A percentile compares a stretch with the other conserved stretches of the same genome.
Evolutionary conservation across 192 early-diverging fungal species (phyloP).

Genomic region (Gonapodya sp.): DNA sequence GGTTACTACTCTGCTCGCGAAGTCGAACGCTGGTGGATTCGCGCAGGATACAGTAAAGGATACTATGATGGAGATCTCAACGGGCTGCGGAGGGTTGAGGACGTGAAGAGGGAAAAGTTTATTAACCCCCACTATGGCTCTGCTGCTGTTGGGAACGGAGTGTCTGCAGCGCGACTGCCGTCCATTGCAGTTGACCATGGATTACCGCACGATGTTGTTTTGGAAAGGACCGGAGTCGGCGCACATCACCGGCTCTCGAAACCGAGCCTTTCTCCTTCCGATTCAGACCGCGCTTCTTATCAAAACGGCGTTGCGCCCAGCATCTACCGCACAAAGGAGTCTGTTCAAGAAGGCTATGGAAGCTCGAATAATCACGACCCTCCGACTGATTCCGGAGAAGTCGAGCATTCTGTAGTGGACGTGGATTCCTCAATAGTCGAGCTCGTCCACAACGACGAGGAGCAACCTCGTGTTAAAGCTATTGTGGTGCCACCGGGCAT

Average conservation of each 20-base stretch:
- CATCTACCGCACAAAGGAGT: neutral
- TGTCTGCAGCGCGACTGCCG: neutral
- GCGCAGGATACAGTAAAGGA: neutral
- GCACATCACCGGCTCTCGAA: neutral
- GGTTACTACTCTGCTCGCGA: neutral
- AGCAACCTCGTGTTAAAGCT: neutral
- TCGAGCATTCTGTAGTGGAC: neutral
- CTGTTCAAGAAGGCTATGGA: neutral
- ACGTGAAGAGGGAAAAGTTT: neutral
- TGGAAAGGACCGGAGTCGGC: neutral
- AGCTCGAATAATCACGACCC: neutral
- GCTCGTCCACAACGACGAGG: neutral
- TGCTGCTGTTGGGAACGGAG: neutral
- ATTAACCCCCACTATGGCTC: neutral
- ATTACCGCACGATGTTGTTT: neutral
- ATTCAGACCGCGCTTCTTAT: neutral
- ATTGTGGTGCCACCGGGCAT: neutral
- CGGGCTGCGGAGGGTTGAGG: neutral
- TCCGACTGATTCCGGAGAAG: neutral
- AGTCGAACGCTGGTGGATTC: conserved; percentile 1
- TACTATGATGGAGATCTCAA: neutral
- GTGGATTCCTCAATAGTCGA: neutral
- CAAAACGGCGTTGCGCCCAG: neutral
- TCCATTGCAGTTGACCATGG: neutral
- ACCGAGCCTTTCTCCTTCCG: neutral